Percentiles rank a stretch among this genome's conserved stretches.
These are phyloP conservation scores for Luzula sylvatica DNA, from an alignment of 176 grass and related monocot genomes.

Conservation along the genomic window DNA sequence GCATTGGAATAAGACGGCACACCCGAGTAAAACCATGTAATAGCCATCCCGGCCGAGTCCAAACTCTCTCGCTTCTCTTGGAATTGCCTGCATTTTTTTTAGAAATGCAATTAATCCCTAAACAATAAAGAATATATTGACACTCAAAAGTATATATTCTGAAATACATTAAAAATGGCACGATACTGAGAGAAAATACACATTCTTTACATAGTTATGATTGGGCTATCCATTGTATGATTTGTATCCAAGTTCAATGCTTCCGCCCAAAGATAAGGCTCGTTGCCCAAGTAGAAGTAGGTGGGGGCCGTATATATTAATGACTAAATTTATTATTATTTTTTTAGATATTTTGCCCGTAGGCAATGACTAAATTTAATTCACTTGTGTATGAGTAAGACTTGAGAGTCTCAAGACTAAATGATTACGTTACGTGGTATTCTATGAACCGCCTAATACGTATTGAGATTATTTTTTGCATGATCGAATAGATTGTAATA, in stretches of 20 bases:
- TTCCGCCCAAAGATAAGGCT: neutral
- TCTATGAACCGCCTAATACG: too few relatives aligned
- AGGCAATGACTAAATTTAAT: neutral
- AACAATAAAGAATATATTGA: too few relatives aligned
- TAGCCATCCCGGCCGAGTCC: conserved; percentile 40
- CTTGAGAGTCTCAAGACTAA: too few relatives aligned
- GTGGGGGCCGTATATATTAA: neutral
- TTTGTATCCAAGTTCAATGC: neutral
- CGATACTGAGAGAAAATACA: too few relatives aligned
- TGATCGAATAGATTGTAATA: neutral
- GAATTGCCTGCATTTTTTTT: conserved; percentile 43
- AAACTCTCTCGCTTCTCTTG: conserved; percentile 45
- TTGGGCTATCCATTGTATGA: neutral
- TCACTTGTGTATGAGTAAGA: neutral
- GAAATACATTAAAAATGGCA: too few relatives aligned
- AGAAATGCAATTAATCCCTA: too few relatives aligned
- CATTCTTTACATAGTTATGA: neutral
- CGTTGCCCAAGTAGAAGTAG: neutral
- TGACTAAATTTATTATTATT: too few relatives aligned
- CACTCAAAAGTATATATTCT: too few relatives aligned
- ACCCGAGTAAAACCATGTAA: conserved; percentile 48
- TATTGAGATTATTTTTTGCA: neutral
- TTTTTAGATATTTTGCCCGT: too few relatives aligned
- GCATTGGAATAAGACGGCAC: conserved; percentile 41
- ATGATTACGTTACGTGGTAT: neutral